Conservation (phyloP, 2,329 filamentous ascomycete genomes). For the Nigrospora osmanthi region DNA sequence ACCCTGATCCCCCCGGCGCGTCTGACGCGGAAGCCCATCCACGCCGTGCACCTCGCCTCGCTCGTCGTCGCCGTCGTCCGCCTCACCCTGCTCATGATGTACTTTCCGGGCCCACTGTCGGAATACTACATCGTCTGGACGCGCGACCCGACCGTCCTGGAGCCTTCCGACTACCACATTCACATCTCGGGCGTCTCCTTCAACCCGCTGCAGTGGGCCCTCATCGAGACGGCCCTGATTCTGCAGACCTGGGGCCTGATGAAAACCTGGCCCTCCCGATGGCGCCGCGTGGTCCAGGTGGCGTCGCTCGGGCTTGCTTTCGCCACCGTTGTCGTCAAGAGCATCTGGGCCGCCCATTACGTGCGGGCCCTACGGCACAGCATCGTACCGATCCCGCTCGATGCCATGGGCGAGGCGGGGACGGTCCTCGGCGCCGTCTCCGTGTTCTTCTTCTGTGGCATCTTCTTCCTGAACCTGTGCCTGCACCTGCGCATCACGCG, state of each 20-base stretch:
- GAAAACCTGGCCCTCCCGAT: constrained; percentile 32
- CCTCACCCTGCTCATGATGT: constrained; percentile 46
- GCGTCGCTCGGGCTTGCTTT: constrained; percentile 8
- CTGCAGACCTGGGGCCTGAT: constrained; percentile 47
- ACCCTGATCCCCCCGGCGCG: constrained; percentile 60
- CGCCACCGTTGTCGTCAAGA: constrained; percentile 11
- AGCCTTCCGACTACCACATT: constrained; percentile 22
- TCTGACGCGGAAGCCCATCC: constrained; percentile 49
- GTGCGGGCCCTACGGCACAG: constrained; percentile 5
- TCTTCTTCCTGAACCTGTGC: constrained; percentile 45
- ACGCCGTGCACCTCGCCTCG: constrained; percentile 55
- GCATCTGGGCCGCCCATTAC: constrained; percentile 12
- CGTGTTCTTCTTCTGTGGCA: constrained; percentile 45
- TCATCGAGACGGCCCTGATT: constrained; percentile 38
- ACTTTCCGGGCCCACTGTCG: constrained; percentile 52
- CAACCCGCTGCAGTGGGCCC: constrained; percentile 33
- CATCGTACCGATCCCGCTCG: constrained; percentile 14
- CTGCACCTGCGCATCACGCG: constrained; percentile 39
- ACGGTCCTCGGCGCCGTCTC: constrained; percentile 30
- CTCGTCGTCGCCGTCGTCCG: constrained; percentile 55
- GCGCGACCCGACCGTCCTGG: constrained; percentile 44
- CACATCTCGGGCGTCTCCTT: constrained; percentile 32
- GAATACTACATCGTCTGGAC: constrained; percentile 54
- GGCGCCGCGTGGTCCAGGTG: constrained; percentile 14
- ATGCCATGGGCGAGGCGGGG: constrained; percentile 30